A percentile compares a stretch with the other conserved stretches of the same genome.
These are phyloP conservation scores for Apodospora peruviana DNA, from an alignment of 495 filamentous ascomycete species.

Conservation along the genomic window DNA sequence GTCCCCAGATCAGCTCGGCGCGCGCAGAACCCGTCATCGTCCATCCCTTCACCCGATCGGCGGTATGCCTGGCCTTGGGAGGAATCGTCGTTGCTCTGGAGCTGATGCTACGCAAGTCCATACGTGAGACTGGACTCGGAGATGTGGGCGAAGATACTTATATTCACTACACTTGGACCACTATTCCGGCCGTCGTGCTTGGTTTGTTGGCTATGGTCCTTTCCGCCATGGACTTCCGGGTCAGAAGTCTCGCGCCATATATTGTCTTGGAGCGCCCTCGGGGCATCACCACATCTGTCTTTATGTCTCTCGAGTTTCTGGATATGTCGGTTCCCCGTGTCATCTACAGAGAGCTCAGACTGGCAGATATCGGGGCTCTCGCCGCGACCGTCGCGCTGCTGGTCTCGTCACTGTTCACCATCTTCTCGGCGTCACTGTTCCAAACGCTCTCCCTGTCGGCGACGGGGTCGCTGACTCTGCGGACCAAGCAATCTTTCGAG, in stretches of 20 bases:
- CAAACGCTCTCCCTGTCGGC: neutral
- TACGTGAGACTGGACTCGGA: slow-evolving; percentile 3
- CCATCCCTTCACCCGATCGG: neutral
- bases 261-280: neutral
- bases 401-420: slow-evolving; percentile 8
- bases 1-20: neutral
- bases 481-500: slow-evolving; percentile 2
- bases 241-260: slow-evolving; percentile 7
- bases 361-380: slow-evolving; percentile 4
- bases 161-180: slow-evolving; percentile 15
- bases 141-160: slow-evolving; percentile 4
- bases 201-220: slow-evolving; percentile 1
- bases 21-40: slow-evolving; percentile 2
- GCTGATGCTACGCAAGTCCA: neutral
- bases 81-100: neutral
- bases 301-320: slow-evolving; percentile 5
- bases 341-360: slow-evolving; percentile 3
- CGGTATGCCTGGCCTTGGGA: neutral
- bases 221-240: slow-evolving; percentile 8
- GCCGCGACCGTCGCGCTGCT: slow-evolving; percentile 8
- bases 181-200: slow-evolving; percentile 7
- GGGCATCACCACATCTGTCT: neutral
- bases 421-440: slow-evolving; percentile 14
- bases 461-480: neutral
- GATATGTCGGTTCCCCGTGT: slow-evolving; percentile 6